A percentile compares a stretch with the other conserved stretches of the same genome.
Evolutionary conservation across 148 eudicot species (phyloP).

Genomic region (Chenopodium quinoa): DNA sequence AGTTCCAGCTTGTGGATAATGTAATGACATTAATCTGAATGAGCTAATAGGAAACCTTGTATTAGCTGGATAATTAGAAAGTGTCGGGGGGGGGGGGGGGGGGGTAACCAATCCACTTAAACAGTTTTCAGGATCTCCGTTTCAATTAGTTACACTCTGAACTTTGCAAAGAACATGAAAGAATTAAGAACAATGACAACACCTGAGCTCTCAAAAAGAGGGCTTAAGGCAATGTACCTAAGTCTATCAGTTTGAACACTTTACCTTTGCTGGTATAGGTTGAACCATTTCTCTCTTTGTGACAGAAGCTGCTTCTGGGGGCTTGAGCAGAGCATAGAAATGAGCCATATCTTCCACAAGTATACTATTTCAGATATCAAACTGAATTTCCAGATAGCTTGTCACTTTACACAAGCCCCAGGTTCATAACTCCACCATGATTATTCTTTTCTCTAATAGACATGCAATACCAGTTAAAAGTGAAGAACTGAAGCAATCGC

Average conservation of each 20-base stretch:
- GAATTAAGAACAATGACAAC: not conserved
- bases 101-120: not conserved
- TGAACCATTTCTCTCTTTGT: constrained; percentile 17
- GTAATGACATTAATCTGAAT: not conserved
- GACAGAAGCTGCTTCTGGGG: constrained; percentile 18
- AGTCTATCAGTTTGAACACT: not conserved
- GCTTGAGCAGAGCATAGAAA: constrained; percentile 26
- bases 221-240: not conserved
- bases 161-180: not conserved
- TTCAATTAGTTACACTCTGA: not conserved
- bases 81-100: not conserved
- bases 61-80: not conserved
- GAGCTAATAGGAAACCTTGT: not conserved
- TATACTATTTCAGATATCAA: not conserved
- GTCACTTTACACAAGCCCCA: not conserved
- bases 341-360: constrained; percentile 22
- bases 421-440: constrained; percentile 13
- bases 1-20: not conserved
- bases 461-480: not conserved
- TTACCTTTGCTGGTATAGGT: constrained; percentile 25
- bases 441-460: not conserved
- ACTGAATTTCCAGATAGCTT: constrained; percentile 13
- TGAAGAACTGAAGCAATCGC: not conserved
- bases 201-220: not conserved
- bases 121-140: not conserved